Percentiles rank a stretch among this genome's conserved stretches.
phyloP scores from a whole-genome alignment of 148 eudicot genomes.

The Nyssa sinensis region DNA sequence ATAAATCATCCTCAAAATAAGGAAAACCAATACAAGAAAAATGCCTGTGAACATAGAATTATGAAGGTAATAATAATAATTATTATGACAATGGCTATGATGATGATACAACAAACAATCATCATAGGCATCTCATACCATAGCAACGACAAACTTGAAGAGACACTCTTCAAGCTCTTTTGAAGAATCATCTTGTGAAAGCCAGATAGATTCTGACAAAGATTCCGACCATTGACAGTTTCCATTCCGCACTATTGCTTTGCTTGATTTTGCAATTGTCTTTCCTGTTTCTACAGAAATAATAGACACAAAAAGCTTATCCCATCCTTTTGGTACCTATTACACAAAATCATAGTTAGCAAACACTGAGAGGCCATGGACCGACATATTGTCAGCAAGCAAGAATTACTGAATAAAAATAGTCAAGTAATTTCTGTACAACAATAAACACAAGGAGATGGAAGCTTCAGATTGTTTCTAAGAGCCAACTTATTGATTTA shows the following conservation, averaged over 20 bases:
- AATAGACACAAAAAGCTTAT: slow-evolving; percentile 63
- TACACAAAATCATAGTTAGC: slow-evolving; percentile 11
- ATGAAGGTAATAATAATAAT: too few species aligned
- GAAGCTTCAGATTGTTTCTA: background rate
- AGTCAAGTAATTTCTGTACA: background rate
- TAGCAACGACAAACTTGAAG: slow-evolving; percentile 61
- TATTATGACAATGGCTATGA: too few species aligned
- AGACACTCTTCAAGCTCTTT: slow-evolving; percentile 44
- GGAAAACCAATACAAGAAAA: background rate
- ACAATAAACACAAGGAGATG: background rate
- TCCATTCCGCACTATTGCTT: slow-evolving; percentile 63
- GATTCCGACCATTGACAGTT: slow-evolving; percentile 74
- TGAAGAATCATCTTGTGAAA: slow-evolving; percentile 43
- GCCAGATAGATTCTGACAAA: slow-evolving; percentile 51
- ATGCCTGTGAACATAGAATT: background rate
- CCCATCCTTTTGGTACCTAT: slow-evolving; percentile 94
- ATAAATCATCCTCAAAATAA: background rate
- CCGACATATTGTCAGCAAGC: too few species aligned
- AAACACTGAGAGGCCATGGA: too few species aligned
- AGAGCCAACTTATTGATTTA: background rate
- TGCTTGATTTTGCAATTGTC: slow-evolving; percentile 50
- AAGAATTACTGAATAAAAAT: too few species aligned
- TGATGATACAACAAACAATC: too few species aligned
- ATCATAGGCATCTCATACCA: slow-evolving; percentile 39
- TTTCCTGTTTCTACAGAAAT: slow-evolving; percentile 66